Evolutionary conservation across 108 stramenopile species (phyloP), one percentile per base, ranked within the genome.

Genomic region (Cyclotella choctawhatcheeana): DNA sequence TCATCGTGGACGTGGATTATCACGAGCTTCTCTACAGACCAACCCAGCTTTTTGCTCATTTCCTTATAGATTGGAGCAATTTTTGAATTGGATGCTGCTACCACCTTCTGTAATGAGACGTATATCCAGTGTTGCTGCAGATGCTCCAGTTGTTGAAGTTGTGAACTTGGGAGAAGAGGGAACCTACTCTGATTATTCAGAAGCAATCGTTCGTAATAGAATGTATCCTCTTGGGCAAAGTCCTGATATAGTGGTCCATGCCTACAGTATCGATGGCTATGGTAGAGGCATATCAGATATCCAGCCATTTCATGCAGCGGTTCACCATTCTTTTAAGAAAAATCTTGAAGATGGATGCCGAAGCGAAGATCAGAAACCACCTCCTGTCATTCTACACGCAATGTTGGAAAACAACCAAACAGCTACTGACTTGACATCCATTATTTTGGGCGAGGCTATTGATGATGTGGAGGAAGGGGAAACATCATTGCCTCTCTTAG

Each of bases 11-110:
- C 47, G 64, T 20, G 53, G 55, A 55, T 67, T 78, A 33, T 65
- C 81, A 16, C 32, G 65, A 22, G 77, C 59, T 20, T 77, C 76
- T 31, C 68, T 67, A 25, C 73, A 73, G 71, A 35, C 77, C 37
- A 82, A 78, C 63, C 77, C 81, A 43, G 37, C 69, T 17, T 82
- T 78, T 48, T 82, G 81, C 32, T 64, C 77, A 52, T 82, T 77
- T 67, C 81, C 81, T 25, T 74, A 82, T 56, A 76, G 81, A 31
- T 34, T 82, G 25, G 81, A 82, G 58, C 66, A 67, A 44, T 76
- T 82, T 58, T 24, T 82, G 56, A 82, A 82, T 62, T 35, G 48
- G 14, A 67, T 78, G 30, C 44, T 74, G 52, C 53, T 79, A 1
- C 78, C 78, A 26, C 67, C 71, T 7, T 43, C 51, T 17, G 71